Evolutionary conservation across 2,329 filamentous ascomycete genomes (phyloP).

Genomic region (Karstenula rhodostoma): DNA sequence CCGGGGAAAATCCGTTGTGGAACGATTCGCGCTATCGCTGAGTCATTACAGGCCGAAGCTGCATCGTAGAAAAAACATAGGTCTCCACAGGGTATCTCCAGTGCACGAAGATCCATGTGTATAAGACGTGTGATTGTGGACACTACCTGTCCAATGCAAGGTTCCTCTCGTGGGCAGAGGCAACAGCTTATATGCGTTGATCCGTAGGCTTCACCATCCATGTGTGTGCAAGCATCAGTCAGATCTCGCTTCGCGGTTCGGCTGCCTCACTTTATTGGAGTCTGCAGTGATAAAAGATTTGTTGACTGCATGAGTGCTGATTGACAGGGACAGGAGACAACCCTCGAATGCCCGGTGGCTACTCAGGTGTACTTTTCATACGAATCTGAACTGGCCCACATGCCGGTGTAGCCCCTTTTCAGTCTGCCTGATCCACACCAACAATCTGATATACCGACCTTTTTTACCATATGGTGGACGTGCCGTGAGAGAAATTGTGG

Average conservation of each 20-base stretch:
- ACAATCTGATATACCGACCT: background rate
- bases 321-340: conserved; percentile 13
- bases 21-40: background rate
- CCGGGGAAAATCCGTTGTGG: no score
- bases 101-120: background rate
- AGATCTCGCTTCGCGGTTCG: conserved; percentile 21
- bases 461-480: no score
- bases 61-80: background rate
- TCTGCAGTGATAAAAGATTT: conserved; percentile 26
- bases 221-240: conserved; percentile 22
- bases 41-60: background rate
- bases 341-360: background rate
- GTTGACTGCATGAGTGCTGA: conserved; percentile 19
- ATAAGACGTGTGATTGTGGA: background rate
- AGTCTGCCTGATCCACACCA: background rate
- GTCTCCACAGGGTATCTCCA: background rate
- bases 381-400: background rate
- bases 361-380: background rate
- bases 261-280: conserved; percentile 21
- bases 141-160: background rate
- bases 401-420: background rate
- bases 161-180: conserved; percentile 3
- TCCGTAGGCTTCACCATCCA: conserved; percentile 16
- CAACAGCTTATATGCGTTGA: conserved; percentile 19
- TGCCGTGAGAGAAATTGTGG: no score